Evolutionary conservation across 805 yeast species (phyloP).

Genomic region (Hermanozyma aechmeae): DNA sequence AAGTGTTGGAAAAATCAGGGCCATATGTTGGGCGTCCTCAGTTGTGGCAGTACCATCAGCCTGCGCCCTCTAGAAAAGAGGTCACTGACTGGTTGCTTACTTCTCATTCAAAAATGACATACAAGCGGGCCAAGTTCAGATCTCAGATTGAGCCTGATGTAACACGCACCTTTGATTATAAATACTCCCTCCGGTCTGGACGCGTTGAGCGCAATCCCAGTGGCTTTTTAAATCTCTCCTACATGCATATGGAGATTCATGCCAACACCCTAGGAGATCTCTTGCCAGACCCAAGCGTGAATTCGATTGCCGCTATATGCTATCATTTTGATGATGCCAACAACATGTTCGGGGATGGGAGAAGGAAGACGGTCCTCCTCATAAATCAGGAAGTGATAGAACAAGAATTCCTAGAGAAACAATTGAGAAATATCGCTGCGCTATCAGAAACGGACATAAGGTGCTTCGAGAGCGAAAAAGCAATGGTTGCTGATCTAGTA

Average conservation of each 20-base stretch:
- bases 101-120: conserved; percentile 5
- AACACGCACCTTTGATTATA: conserved; percentile 30
- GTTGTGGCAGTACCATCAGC: conserved; percentile 35
- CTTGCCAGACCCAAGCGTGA: conserved; percentile 57
- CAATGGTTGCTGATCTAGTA: conserved; percentile 47
- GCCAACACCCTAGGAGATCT: conserved; percentile 39
- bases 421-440: conserved; percentile 2
- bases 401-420: not conserved
- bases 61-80: conserved; percentile 39
- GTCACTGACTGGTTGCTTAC: conserved; percentile 26
- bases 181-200: conserved; percentile 26
- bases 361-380: conserved; percentile 2
- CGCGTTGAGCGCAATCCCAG: conserved; percentile 26
- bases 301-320: conserved; percentile 49
- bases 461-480: conserved; percentile 37
- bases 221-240: conserved; percentile 40
- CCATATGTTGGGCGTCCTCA: not conserved
- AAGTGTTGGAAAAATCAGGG: no score
- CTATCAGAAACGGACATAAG: not conserved
- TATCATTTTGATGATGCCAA: conserved; percentile 48
- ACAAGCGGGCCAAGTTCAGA: conserved; percentile 9
- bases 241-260: conserved; percentile 63
- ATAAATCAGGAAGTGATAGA: conserved; percentile 2
- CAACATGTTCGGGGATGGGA: conserved; percentile 7
- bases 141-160: conserved; percentile 47